Evolutionary conservation across 2,329 filamentous ascomycete genomes (phyloP), one percentile per base, ranked within the genome.

Genomic region (Talaromyces sp.): DNA sequence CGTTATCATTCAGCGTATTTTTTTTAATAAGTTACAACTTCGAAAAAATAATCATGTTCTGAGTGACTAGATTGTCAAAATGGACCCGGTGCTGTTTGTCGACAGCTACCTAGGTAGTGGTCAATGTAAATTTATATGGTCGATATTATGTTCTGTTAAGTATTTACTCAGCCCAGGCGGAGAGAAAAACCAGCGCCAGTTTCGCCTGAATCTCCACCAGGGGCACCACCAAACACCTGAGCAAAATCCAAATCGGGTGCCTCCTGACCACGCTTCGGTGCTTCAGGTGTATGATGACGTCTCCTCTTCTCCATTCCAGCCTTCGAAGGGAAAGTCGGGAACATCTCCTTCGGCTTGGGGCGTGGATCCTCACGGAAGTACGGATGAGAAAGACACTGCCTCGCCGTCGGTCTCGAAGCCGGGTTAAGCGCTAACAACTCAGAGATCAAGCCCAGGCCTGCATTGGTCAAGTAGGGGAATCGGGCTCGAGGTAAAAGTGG

Each of bases 311-410:
- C 94, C 78, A 94, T 89, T 1, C 91, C 91, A 0, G 94, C 94
- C 73, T 96, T 97, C 64, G 89, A 94, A 0, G 94, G 94, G 70
- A 97, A 99, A 0, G 94, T 97, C 2, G 94, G 94, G 69, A 99
- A 97, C 86, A 99, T 88, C 64, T 88, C 88, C 69, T 90, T 88
- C 7, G 88, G 86, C 75, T 97, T 97, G 1, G 92, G 90, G 55
- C 89, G 89, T 1, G 94, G 94, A 62, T 95, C 88, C 75, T 97
- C 92, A 16, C 73, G 79, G 72, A 99, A 99, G 72, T 96, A 99
- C 32, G 85, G 80, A 71, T 97, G 90, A 43, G 81, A 77, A 32
- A 97, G 80, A 69, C 95, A 86, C 54, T 91, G 83, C 45, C 78
- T 78, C 1, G 93, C 91, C 2, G 82, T 81, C 0, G 90, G 91